Base-by-base conservation (phyloP, 495 filamentous ascomycete species). In the Evernia prunastri region DNA sequence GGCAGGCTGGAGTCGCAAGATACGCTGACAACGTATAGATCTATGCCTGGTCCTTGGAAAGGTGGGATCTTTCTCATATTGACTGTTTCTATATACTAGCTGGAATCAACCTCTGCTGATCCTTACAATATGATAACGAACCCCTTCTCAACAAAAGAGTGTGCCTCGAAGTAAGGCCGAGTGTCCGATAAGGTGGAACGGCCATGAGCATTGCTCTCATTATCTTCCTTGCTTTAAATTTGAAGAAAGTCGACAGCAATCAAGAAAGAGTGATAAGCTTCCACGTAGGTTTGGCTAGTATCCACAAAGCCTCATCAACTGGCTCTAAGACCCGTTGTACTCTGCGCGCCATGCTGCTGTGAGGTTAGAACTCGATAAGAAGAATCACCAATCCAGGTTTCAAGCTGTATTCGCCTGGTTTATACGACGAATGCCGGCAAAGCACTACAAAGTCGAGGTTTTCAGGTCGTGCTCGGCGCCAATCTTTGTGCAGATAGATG, bases 251-350 rank as follows among this genome's bases (percentile, higher is more conserved):
- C 35, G 35, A 57, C 1, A 33, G 12, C 35, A 15, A 23, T 35
- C 35, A 57, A 29, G 54, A 23, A 35, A 57, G 54, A 57, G 54
- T 35, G 23, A 57, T 20, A 35, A 57, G 54, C 29, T 58, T 35
- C 56, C 56, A 36, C 17, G 9, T n/a, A 35, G 33, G 35, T 36
- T 58, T 36, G 20, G 23, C 9, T 20, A 20, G 9, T 18, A 35
- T n/a, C 54, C 54, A 57, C 18, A 33, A 18, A 33, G n/a, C 56
- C 29, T 39, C 39, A 13, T 33, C 35, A 23, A 58, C 39, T 6
- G 31, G 25, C 35, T 58, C 15, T 12, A 36, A 33, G 17, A 33
- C 33, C 25, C 3, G 20, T n/a, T 58, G 56, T n/a, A 58, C 35
- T 15, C 29, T 33, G 18, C 36, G 25, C 5, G 56, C 56, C 3